A percentile compares a stretch with the other conserved stretches of the same genome.
Evolutionary conservation across 2,329 filamentous ascomycete species (phyloP).

Genomic region (Coniochaeta ligniaria): DNA sequence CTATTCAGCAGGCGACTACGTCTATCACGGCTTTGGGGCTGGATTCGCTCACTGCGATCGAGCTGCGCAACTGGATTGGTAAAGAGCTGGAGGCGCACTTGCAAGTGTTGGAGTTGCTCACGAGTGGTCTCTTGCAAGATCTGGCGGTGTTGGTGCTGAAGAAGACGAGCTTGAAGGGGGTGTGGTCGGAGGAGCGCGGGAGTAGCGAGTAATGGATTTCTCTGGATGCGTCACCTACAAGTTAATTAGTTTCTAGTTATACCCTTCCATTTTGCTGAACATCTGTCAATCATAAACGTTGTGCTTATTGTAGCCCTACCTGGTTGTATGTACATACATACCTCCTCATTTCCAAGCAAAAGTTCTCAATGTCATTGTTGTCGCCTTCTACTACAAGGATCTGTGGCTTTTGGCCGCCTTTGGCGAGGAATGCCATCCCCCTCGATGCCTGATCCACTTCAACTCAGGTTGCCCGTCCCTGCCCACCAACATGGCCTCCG

Average conservation of each 20-base stretch:
- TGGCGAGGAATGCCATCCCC: no score
- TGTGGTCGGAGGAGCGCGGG: not conserved
- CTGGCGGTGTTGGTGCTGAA: slow-evolving; percentile 6
- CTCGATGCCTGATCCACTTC: no score
- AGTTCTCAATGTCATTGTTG: not conserved
- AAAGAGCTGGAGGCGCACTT: slow-evolving; percentile 16
- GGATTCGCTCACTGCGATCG: slow-evolving; percentile 22
- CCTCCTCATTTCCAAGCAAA: no score
- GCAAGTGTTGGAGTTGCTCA: slow-evolving; percentile 18
- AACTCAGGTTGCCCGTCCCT: no score
- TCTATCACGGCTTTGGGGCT: slow-evolving; percentile 18
- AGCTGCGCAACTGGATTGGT: slow-evolving; percentile 20
- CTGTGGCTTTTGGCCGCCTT: no score
- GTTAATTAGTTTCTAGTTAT: no score
- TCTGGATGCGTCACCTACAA: not conserved
- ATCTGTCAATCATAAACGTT: not conserved
- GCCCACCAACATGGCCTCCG: no score
- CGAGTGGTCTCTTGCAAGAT: slow-evolving; percentile 15
- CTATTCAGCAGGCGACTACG: slow-evolving; percentile 10
- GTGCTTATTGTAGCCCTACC: not conserved
- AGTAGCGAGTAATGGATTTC: not conserved
- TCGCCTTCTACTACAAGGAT: no score
- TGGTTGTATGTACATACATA: no score
- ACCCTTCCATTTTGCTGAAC: not conserved
- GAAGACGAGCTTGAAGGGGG: not conserved